These are phyloP conservation scores for Bidens hawaiensis DNA, from an alignment of 140 eudicot genomes.

Conservation along the genomic window DNA sequence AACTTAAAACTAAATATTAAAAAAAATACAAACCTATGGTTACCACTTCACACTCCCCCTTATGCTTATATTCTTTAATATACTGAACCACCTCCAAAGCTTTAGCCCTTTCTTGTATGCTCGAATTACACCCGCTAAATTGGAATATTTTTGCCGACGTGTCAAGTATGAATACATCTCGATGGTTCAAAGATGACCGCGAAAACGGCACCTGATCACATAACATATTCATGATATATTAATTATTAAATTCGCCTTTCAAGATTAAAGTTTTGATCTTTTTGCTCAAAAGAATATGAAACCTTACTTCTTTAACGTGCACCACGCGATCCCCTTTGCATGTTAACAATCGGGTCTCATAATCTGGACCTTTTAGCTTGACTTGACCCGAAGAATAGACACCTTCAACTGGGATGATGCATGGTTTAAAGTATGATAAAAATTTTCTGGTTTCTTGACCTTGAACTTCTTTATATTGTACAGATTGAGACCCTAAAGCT, in stretches of 20 bases:
- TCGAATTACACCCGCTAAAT: slow-evolving; percentile 58
- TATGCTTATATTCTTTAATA: slow-evolving; percentile 50
- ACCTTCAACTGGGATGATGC: slow-evolving; percentile 64
- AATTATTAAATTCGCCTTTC: background rate
- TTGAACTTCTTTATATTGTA: slow-evolving; percentile 85
- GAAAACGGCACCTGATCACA: slow-evolving; percentile 53
- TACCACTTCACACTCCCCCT: slow-evolving; percentile 57
- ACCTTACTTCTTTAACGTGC: slow-evolving; percentile 42
- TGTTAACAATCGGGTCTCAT: slow-evolving; percentile 38
- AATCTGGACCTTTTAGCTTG: slow-evolving; percentile 23
- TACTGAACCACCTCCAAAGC: slow-evolving; percentile 65
- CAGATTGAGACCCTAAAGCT: slow-evolving; percentile 67
- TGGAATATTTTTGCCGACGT: slow-evolving; percentile 55
- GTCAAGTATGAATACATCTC: slow-evolving; percentile 63
- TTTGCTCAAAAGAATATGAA: background rate
- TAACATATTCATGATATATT: slow-evolving; percentile 1
- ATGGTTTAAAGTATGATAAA: slow-evolving; percentile 84
- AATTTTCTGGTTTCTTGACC: slow-evolving; percentile 89
- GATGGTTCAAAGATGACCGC: slow-evolving; percentile 60
- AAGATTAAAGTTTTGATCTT: background rate
- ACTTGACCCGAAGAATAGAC: slow-evolving; percentile 37
- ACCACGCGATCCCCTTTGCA: slow-evolving; percentile 67
- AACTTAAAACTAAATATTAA: too few relatives aligned
- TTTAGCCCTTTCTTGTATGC: slow-evolving; percentile 69
- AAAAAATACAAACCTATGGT: slow-evolving; percentile 31